Evolutionary conservation across 2,329 filamentous ascomycete genomes (phyloP), one percentile per base, ranked within the genome.

Genomic region (Thielaviopsis euricoi): DNA sequence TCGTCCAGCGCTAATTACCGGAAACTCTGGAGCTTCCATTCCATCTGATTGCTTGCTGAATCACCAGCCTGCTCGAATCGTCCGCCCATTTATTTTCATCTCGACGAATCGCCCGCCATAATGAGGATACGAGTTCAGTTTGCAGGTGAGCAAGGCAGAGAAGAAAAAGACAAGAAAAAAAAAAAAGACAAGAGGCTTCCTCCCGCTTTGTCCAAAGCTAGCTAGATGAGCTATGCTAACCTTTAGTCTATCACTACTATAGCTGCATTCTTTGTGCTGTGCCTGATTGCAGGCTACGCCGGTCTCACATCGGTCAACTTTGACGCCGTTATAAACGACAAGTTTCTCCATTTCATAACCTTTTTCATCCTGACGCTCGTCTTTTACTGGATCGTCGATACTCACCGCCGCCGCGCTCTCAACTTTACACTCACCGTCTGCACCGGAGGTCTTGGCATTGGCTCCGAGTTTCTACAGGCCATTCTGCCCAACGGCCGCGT

Each of bases 381-480:
- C 64, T 97, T 97, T 77, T 98, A 98, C 80, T 98, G 93, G 89
- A 87, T 96, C 67, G 73, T 96, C 65, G 93, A 98, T 69, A 94
- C 89, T 56, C 86, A 83, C 62, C 87, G 93, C 62, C 84, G 91
- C 55, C 87, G 91, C 64, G 85, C 83, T 21, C 75, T 95, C 53
- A 86, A 98, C 70, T 73, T 95, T 63, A 95, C 90, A 15, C 74
- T 96, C 25, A 69, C 89, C 22, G 76, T 89, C 61, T 94, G 89
- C 73, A 94, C 90, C 6, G 71, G 85, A 49, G 72, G 70, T 23
- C 76, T 90, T 2, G 83, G 83, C 52, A 71, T 89, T 61, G 86
- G 85, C 55, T 89, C 84, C 62, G 87, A 91, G 68, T 78, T 91
- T 63, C 70, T 89, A 6, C 87, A 91, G 71, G 81, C 76, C 56